These are phyloP conservation scores for Leishmania mexicana DNA, from an alignment of 208 protist genomes.

Conservation along the genomic window DNA sequence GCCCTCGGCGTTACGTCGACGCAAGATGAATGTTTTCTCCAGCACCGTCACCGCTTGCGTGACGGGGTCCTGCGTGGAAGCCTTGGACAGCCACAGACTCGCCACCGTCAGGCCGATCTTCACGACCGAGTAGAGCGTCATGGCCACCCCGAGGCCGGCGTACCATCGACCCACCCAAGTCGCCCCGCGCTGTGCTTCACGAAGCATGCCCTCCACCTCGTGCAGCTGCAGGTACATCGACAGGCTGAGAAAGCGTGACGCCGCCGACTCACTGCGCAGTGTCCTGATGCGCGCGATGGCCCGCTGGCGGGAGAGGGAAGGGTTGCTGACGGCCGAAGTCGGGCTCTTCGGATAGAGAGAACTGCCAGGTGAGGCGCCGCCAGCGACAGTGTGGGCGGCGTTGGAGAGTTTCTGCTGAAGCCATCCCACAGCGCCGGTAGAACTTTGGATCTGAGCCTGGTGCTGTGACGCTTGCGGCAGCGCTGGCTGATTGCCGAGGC, in stretches of 20 bases:
- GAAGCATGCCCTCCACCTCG: slow-evolving; percentile 59
- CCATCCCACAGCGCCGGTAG: slow-evolving; percentile 14
- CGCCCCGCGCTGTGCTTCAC: slow-evolving; percentile 47
- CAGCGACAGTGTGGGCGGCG: slow-evolving; percentile 8
- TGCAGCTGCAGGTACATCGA: slow-evolving; percentile 71
- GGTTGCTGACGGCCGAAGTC: slow-evolving; percentile 5
- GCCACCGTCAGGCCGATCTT: slow-evolving; percentile 54
- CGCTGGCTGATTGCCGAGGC: neutral
- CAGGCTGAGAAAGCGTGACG: slow-evolving; percentile 49
- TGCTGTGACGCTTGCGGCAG: neutral
- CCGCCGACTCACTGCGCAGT: slow-evolving; percentile 53
- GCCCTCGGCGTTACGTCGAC: neutral
- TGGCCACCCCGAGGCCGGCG: slow-evolving; percentile 43
- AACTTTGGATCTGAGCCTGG: neutral
- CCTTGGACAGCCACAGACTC: slow-evolving; percentile 41
- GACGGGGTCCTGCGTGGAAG: slow-evolving; percentile 55
- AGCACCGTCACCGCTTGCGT: slow-evolving; percentile 56
- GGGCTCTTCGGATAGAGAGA: neutral
- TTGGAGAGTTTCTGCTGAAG: slow-evolving; percentile 22
- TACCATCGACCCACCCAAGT: slow-evolving; percentile 57
- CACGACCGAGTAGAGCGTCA: slow-evolving; percentile 58
- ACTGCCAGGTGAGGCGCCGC: neutral
- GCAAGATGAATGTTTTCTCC: slow-evolving; percentile 37
- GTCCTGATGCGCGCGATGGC: slow-evolving; percentile 25
- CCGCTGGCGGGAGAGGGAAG: slow-evolving; percentile 24